Conservation (phyloP, 2,329 filamentous ascomycete genomes). For the Aspergillus tanneri region DNA sequence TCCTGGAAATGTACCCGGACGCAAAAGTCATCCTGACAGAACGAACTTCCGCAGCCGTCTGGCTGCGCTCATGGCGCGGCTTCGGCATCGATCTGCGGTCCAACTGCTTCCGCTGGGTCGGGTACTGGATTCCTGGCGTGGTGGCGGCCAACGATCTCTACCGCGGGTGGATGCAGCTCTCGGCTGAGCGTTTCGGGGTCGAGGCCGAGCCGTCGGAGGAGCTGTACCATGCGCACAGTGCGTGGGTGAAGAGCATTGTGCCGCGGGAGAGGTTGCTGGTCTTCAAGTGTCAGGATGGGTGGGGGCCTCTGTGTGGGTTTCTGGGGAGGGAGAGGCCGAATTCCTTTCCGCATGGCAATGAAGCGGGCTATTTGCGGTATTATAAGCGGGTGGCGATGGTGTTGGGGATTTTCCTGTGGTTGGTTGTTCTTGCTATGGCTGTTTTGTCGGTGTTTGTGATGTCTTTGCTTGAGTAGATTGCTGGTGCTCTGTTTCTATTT, state of each 20-base stretch:
- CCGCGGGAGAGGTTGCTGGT: slow-evolving; percentile 14
- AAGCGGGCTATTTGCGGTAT: slow-evolving; percentile 15
- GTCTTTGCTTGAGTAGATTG: slow-evolving; percentile 4
- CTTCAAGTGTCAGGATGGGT: slow-evolving; percentile 21
- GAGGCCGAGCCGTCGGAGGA: slow-evolving; percentile 16
- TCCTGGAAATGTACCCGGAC: slow-evolving; percentile 18
- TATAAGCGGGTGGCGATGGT: slow-evolving; percentile 20
- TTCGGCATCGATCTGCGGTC: slow-evolving; percentile 18
- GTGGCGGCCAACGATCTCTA: slow-evolving; percentile 20
- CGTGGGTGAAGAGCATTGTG: slow-evolving; percentile 17
- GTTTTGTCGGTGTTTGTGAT: slow-evolving; percentile 4
- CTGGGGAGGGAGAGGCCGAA: slow-evolving; percentile 17
- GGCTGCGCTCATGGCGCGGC: slow-evolving; percentile 17
- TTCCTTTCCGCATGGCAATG: slow-evolving; percentile 18
- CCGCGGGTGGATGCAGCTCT: slow-evolving; percentile 13
- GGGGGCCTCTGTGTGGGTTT: slow-evolving; percentile 15
- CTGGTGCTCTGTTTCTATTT: neutral
- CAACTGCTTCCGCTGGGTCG: slow-evolving; percentile 18
- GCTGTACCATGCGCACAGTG: slow-evolving; percentile 17
- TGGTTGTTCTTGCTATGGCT: slow-evolving; percentile 11
- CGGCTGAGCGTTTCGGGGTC: slow-evolving; percentile 11
- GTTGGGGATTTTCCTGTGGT: slow-evolving; percentile 14
- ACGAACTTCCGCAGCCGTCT: slow-evolving; percentile 15
- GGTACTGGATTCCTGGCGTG: slow-evolving; percentile 19
- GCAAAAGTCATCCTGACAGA: slow-evolving; percentile 14